Evolutionary conservation across 148 eudicot genomes (phyloP), one percentile per base, ranked within the genome.

Genomic region (Silene conica): DNA sequence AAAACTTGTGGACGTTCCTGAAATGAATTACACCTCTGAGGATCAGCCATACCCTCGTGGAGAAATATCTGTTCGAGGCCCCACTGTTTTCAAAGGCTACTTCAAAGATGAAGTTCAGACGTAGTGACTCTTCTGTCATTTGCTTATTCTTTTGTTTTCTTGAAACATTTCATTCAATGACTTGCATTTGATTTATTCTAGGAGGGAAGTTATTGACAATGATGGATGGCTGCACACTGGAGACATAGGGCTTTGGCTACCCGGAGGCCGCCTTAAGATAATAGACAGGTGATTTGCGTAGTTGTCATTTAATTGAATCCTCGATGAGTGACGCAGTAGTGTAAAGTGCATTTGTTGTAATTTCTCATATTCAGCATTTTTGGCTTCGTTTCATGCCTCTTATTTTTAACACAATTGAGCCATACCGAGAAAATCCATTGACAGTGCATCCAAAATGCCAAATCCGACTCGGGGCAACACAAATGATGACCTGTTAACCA

Each of bases 201-300:
- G 98, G 89, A 86, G 90, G 82, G 98, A 93, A 84, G 94, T 91
- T 38, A 68, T 89, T 72, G 98, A 93, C 78, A 89, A 85, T 67
- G 98, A 93, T 15, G 88, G 88, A 62, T 93, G 98, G 98, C 87
- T 93, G 81, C 97, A 93, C 71, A 91, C 98, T 26, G 98, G 98
- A 56, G 98, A 93, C 81, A 91, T 93, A 71, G 98, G 98, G 59
- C 73, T 93, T 77, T 93, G 98, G 98, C 77, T 91, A 76, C 92
- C 96, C 79, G 98, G 92, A 54, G 98, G 98, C 46, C 96, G 97
- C 77, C 91, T 93, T 75, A 93, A 89, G 85, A 93, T 93, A 57
- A 91, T 93, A 75, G 98, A 93, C 80, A 93, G 98, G 98, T 89
- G 77, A 61, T 25, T 21, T n/a, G 2, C 8, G 1, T 20, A 22